Base-by-base conservation (phyloP, 1,284 basidiomycete genomes). In the Ceratobasidium sp. region DNA sequence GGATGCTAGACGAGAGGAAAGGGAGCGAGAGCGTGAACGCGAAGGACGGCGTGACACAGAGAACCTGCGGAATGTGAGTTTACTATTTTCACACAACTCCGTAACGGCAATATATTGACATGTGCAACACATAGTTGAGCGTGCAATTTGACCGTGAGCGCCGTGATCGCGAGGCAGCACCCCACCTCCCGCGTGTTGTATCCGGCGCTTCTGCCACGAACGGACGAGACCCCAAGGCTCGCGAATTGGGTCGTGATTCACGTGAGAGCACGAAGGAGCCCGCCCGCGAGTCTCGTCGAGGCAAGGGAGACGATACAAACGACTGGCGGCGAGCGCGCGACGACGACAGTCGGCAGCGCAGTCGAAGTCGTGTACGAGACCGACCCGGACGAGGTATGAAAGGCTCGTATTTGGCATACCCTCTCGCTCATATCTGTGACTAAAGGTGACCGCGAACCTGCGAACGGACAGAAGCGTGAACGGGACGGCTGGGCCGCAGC, bases 401-500 rank as follows among this genome's bases (percentile, higher is more conserved):
- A 14, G 3, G 38, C 28, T 49, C 25, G 14, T 28, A 33, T 18
- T 25, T 25, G 8, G 18, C n/a, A 16, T 18, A 30, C 3, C 16
- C 7, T 40, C 7, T 9, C n/a, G n/a, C n/a, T 56, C 16, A 56
- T 30, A 25, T 25, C 2, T 23, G 48, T 7, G 14, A n/a, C 28
- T 18, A n/a, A 82, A 72, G 85, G 88, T 64, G 85, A 86, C 49
- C 79, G 82, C 44, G 83, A 84, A 33, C 75, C 77, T 21, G 75
- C 76, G 48, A 78, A 79, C 49, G 81, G 80, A 40, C 75, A 79
- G 23, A 79, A 82, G 42, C 77, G 80, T 14, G 76, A 73, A 28
- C 79, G 79, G 75, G 81, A 81, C 56, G 78, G 78, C 82, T 76
- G 87, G 84, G 40, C 21, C 3, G 4, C 59, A 30, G 60, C 87